Evolutionary conservation across 129 eudicot genomes (phyloP).

Genomic region (Tagetes erecta): DNA sequence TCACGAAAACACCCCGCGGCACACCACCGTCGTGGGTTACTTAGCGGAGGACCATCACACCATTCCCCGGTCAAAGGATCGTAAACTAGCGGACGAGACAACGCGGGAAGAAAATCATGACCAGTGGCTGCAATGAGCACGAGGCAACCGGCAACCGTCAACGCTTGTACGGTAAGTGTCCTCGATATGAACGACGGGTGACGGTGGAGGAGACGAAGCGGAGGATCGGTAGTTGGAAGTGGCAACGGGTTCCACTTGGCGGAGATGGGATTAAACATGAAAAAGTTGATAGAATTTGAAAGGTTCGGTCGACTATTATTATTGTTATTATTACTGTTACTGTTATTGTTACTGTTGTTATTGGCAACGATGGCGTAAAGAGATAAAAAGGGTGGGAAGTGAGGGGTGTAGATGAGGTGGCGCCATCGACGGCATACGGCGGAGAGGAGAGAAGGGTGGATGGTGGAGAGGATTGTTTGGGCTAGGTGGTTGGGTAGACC

Average conservation of each 20-base stretch:
- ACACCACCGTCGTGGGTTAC: slow-evolving; percentile 65
- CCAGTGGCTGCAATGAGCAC: slow-evolving; percentile 55
- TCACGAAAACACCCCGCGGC: slow-evolving; percentile 38
- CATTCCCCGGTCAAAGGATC: slow-evolving; percentile 49
- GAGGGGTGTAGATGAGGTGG: slow-evolving; percentile 61
- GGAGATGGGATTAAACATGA: slow-evolving; percentile 48
- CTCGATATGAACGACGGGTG: slow-evolving; percentile 71
- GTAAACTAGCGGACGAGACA: slow-evolving; percentile 45
- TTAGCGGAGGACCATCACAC: slow-evolving; percentile 54
- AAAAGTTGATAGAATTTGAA: slow-evolving; percentile 33
- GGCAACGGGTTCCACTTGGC: slow-evolving; percentile 50
- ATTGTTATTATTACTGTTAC: background rate
- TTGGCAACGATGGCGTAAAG: slow-evolving; percentile 47
- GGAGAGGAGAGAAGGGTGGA: slow-evolving; percentile 58
- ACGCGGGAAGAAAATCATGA: slow-evolving; percentile 50
- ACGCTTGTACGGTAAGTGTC: slow-evolving; percentile 50
- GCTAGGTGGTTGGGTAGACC: slow-evolving; percentile 76
- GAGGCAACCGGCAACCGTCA: slow-evolving; percentile 36
- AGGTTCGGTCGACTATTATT: background rate
- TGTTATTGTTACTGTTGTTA: background rate
- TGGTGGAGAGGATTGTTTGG: slow-evolving; percentile 47
- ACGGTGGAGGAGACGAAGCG: slow-evolving; percentile 44
- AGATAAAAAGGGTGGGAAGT: slow-evolving; percentile 59
- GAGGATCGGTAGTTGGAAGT: slow-evolving; percentile 39
- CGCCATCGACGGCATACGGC: slow-evolving; percentile 65